Percentiles rank a stretch among this genome's conserved stretches.
Evolutionary conservation across 441 rosid genomes (phyloP).

Genomic region (Adansonia grandidieri): DNA sequence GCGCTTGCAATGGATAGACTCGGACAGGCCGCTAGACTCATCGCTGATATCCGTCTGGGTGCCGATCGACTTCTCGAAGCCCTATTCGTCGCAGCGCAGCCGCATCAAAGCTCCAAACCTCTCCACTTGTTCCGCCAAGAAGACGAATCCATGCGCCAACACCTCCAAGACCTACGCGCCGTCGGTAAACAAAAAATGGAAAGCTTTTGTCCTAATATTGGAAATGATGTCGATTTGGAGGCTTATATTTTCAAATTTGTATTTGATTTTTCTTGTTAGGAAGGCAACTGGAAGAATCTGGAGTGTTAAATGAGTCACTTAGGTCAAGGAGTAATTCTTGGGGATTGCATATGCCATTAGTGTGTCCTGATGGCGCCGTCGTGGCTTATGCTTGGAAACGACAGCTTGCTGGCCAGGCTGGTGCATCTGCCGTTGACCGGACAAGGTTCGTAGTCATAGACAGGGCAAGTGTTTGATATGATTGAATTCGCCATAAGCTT

Average conservation of each 20-base stretch:
- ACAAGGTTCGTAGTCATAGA: constrained; percentile 59
- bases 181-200: constrained; percentile 45
- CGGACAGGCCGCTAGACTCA: constrained; percentile 79
- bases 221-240: neutral
- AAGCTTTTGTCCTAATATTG: neutral
- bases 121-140: constrained; percentile 62
- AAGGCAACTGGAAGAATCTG: constrained; percentile 85
- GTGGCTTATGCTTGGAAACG: constrained; percentile 98
- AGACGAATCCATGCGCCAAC: constrained; percentile 87
- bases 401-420: constrained; percentile 97
- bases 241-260: constrained; percentile 10
- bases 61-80: constrained; percentile 93
- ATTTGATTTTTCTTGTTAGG: constrained; percentile 48
- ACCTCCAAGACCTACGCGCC: constrained; percentile 76
- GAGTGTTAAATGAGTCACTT: constrained; percentile 80
- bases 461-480: neutral
- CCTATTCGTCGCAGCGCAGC: constrained; percentile 62
- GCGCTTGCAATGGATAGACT: constrained; percentile 94
- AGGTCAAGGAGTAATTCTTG: constrained; percentile 81
- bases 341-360: constrained; percentile 95
- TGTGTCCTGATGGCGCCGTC: constrained; percentile 96
- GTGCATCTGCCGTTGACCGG: constrained; percentile 96
- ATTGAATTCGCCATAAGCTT: neutral
- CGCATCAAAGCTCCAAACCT: constrained; percentile 68
- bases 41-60: constrained; percentile 85